Evolutionary conservation across 768 basidiomycete species (phyloP), one percentile per base, ranked within the genome.

Genomic region (Cystoderma amianthinum): DNA sequence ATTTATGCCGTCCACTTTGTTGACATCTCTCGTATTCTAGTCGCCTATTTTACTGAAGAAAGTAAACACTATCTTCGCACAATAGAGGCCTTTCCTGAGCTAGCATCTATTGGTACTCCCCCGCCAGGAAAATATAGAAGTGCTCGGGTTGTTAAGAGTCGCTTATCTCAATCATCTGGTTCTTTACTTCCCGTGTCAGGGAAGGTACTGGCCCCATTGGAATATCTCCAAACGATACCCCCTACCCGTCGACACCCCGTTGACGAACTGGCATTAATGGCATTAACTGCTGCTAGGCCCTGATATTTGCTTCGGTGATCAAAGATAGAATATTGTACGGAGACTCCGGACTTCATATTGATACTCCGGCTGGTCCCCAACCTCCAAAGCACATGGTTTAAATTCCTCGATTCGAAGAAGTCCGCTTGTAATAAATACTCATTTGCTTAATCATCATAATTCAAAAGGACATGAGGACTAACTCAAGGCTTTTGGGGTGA

Each of bases 31-130:
- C 9, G 12, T 13, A 37, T 15, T 21, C 15, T 45, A 89, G 85
- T 86, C 50, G 86, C 86, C 6, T 89, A 89, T 61, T 87, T 80
- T 52, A 84, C 80, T 0, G 70, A 78, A 32, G 78, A 82, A 21
- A 74, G 78, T 0, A 56, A 77, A 22, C 68, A 80, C 39, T 61
- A 64, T 38, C 67, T 89, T 16, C 59, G 53, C 35, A 80, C 76
- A 2, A 70, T 89, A 33, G 72, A 82, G 39, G 75, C 85, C 38
- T 59, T 76, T 32, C 74, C 76, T 10, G 58, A 68, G 32, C 69
- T 89, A 35, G 67, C 71, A 7, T 50, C 55, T 24, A 54, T 89
- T 17, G n/a, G n/a, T n/a, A 54, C 59, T 5, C 78, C 82, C 25
- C 85, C 86, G 0, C 57, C 58, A 3, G 78, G 77, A 15, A 71